A percentile compares a stretch with the other conserved stretches of the same genome.
Evolutionary conservation across 2,329 filamentous ascomycete genomes (phyloP).

Genomic region (Colletotrichum eleusines): DNA sequence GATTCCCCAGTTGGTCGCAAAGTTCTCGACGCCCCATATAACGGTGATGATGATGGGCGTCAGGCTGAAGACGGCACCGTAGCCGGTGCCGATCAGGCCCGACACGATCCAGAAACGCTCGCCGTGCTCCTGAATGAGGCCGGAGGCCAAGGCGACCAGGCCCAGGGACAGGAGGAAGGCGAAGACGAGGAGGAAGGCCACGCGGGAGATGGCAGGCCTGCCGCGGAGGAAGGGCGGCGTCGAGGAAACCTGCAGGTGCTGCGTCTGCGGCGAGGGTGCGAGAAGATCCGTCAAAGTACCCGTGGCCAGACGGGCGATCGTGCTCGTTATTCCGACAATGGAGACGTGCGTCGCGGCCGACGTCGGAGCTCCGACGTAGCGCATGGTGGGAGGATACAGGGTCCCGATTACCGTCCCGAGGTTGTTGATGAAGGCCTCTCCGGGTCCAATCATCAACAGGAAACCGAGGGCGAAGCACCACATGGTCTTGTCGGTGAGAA

Average conservation of each 20-base stretch:
- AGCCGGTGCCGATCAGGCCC: slow-evolving; percentile 86
- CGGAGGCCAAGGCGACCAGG: slow-evolving; percentile 82
- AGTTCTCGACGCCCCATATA: slow-evolving; percentile 98
- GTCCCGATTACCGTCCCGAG: slow-evolving; percentile 93
- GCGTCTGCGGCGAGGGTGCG: slow-evolving; percentile 74
- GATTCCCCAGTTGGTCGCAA: slow-evolving; percentile 97
- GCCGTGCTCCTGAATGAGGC: slow-evolving; percentile 78
- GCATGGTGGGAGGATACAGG: slow-evolving; percentile 71
- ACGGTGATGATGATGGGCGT: slow-evolving; percentile 95
- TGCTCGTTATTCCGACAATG: slow-evolving; percentile 91
- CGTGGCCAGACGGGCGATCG: slow-evolving; percentile 88
- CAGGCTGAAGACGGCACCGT: slow-evolving; percentile 90
- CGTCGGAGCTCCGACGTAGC: slow-evolving; percentile 59
- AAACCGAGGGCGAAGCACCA: slow-evolving; percentile 94
- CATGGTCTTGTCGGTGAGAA: slow-evolving; percentile 91
- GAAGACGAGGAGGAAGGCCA: slow-evolving; percentile 83
- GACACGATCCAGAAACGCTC: slow-evolving; percentile 89
- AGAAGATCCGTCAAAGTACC: slow-evolving; percentile 90
- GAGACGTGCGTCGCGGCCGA: slow-evolving; percentile 90
- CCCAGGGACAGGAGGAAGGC: slow-evolving; percentile 80
- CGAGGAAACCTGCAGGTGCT: slow-evolving; percentile 63
- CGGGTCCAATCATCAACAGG: slow-evolving; percentile 91
- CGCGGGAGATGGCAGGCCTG: slow-evolving; percentile 76
- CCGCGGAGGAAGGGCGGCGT: slow-evolving; percentile 41
- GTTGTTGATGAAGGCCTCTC: slow-evolving; percentile 99